A percentile compares a stretch with the other conserved stretches of the same genome.
phyloP scores from a whole-genome alignment of 208 protist genomes.

The Zelonia costaricensis region DNA sequence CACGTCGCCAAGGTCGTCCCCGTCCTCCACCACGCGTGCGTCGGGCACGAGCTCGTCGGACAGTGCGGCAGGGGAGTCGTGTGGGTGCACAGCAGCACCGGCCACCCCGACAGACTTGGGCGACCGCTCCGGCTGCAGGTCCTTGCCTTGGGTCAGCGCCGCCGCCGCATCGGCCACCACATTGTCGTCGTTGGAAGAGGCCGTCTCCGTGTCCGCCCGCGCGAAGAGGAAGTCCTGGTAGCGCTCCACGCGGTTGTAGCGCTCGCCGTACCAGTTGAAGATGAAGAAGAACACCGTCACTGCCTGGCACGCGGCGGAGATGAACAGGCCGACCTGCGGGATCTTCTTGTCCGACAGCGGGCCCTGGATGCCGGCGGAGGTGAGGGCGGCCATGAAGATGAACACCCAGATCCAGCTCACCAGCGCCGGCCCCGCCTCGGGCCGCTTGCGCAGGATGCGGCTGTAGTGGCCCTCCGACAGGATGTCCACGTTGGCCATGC shows the following conservation, averaged over 20 bases:
- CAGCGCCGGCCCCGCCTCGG: slow-evolving; percentile 35
- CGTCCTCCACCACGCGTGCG: neutral
- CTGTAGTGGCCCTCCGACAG: slow-evolving; percentile 77
- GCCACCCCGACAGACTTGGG: neutral
- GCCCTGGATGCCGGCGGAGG: slow-evolving; percentile 43
- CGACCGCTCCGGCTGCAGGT: neutral
- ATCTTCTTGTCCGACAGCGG: slow-evolving; percentile 44
- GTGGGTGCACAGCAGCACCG: neutral
- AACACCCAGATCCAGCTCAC: slow-evolving; percentile 74
- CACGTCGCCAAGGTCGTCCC: neutral
- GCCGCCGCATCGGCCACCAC: too few relatives aligned
- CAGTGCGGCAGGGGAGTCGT: too few relatives aligned
- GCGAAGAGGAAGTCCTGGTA: slow-evolving; percentile 29
- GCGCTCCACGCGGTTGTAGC: slow-evolving; percentile 43
- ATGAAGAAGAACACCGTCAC: slow-evolving; percentile 49
- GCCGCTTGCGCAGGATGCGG: slow-evolving; percentile 45
- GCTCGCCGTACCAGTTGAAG: slow-evolving; percentile 70
- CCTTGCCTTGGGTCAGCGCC: too few relatives aligned
- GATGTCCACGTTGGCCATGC: slow-evolving; percentile 71
- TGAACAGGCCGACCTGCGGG: slow-evolving; percentile 41
- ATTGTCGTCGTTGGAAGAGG: too few relatives aligned
- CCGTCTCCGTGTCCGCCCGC: too few relatives aligned
- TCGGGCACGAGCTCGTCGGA: too few relatives aligned
- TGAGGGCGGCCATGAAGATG: slow-evolving; percentile 40
- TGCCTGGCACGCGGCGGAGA: slow-evolving; percentile 48